Evolutionary conservation across 73 alveolate species (phyloP).

Genomic region (Tetrahymena malaccensis): DNA sequence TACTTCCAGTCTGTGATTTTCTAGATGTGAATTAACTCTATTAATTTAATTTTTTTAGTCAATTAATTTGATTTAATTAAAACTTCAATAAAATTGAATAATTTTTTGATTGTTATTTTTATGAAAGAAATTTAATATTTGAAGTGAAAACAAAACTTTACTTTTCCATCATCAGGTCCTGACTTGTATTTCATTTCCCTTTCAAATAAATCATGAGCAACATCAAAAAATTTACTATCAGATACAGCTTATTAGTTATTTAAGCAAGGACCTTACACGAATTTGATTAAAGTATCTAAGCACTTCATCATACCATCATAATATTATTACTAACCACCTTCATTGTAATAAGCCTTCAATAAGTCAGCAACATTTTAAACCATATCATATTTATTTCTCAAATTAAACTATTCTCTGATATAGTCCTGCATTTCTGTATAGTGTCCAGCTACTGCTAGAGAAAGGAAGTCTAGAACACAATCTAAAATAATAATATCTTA

Average conservation of each 20-base stretch:
- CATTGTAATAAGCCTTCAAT: slow-evolving; percentile 17
- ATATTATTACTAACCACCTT: neutral
- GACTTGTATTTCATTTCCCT: slow-evolving; percentile 6
- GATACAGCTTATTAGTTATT: slow-evolving; percentile 43
- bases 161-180: slow-evolving; percentile 6
- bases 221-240: slow-evolving; percentile 45
- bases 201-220: slow-evolving; percentile 41
- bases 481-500: neutral
- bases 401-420: slow-evolving; percentile 38
- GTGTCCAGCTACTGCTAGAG: slow-evolving; percentile 47
- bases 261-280: slow-evolving; percentile 50
- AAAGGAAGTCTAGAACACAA: slow-evolving; percentile 10
- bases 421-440: slow-evolving; percentile 33
- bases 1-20: neutral
- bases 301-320: slow-evolving; percentile 41
- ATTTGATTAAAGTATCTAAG: slow-evolving; percentile 45
- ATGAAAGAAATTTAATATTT: no score
- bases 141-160: no score
- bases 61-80: no score
- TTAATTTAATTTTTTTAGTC: no score
- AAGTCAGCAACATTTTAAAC: slow-evolving; percentile 32
- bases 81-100: no score
- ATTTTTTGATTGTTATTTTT: no score
- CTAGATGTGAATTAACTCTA: neutral
- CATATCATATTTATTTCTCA: slow-evolving; percentile 37